Percentiles rank a stretch among this genome's conserved stretches.
phyloP scores from a whole-genome alignment of 2,329 filamentous ascomycete species.

The Diatrype stigma region DNA sequence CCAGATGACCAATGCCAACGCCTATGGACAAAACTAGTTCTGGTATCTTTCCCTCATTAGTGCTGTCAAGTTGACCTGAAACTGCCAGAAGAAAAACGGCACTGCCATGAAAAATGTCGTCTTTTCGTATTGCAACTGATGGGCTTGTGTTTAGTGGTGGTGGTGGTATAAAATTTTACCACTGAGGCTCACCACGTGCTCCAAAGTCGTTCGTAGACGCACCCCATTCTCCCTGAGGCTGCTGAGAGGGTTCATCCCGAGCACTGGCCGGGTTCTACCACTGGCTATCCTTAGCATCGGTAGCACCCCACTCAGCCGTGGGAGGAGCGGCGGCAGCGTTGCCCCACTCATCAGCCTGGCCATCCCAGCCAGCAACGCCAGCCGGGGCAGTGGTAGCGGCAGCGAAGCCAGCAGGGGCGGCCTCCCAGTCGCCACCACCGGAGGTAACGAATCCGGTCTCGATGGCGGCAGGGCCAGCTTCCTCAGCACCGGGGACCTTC shows the following conservation, averaged over 20 bases:
- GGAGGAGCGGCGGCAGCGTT: slow-evolving; percentile 56
- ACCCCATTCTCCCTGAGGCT: slow-evolving; percentile 34
- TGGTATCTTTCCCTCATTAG: slow-evolving; percentile 99
- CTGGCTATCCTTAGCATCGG: slow-evolving; percentile 40
- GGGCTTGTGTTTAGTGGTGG: not conserved
- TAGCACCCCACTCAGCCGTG: slow-evolving; percentile 67
- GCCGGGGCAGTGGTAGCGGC: slow-evolving; percentile 61
- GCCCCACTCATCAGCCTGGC: slow-evolving; percentile 57
- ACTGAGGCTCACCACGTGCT: slow-evolving; percentile 6
- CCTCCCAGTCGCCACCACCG: slow-evolving; percentile 78
- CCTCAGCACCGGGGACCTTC: slow-evolving; percentile 82
- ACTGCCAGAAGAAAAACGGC: slow-evolving; percentile 30
- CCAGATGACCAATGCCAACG: slow-evolving; percentile 19
- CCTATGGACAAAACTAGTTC: slow-evolving; percentile 32
- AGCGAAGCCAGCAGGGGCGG: slow-evolving; percentile 67
- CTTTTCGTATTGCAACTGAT: not conserved
- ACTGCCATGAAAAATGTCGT: slow-evolving; percentile 16
- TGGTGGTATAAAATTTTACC: slow-evolving; percentile 6
- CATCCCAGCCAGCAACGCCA: slow-evolving; percentile 48
- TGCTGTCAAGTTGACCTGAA: slow-evolving; percentile 61
- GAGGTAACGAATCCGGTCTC: slow-evolving; percentile 67
- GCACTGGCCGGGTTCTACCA: slow-evolving; percentile 21
- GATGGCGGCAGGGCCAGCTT: slow-evolving; percentile 74
- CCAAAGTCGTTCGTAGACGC: slow-evolving; percentile 3
- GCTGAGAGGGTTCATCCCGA: not conserved